Percentiles rank a stretch among this genome's conserved stretches.
Evolutionary conservation across 176 grass and related monocot species (phyloP).

Genomic region (Chloris gayana): DNA sequence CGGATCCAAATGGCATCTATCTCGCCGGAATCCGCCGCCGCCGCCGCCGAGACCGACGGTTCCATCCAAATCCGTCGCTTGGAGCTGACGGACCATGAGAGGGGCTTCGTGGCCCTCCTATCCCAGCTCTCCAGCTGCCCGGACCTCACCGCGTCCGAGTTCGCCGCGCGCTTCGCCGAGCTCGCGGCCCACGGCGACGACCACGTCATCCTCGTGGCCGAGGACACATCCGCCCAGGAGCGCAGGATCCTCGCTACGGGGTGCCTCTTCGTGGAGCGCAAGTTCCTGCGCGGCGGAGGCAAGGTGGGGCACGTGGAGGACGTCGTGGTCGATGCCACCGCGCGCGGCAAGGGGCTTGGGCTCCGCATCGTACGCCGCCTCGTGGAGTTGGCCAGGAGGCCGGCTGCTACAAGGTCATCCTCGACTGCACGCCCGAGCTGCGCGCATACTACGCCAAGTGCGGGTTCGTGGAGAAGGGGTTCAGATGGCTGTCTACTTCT

Average conservation of each 20-base stretch:
- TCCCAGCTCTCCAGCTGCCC: conserved; percentile 70
- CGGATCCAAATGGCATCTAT: conserved; percentile 46
- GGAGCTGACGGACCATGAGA: conserved; percentile 62
- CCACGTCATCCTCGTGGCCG: conserved; percentile 77
- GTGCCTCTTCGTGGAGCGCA: conserved; percentile 84
- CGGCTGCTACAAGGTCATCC: conserved; percentile 92
- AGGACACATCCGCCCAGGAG: conserved; percentile 41
- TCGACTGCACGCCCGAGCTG: conserved; percentile 77
- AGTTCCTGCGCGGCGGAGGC: conserved; percentile 73
- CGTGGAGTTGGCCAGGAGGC: conserved; percentile 59
- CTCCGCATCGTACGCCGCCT: conserved; percentile 63
- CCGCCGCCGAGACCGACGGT: conserved; percentile 10
- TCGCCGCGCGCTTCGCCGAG: conserved; percentile 71
- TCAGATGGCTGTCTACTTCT: conserved; percentile 93
- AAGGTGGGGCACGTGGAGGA: conserved; percentile 92
- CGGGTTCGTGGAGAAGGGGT: conserved; percentile 81
- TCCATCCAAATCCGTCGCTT: conserved; percentile 59
- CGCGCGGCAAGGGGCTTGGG: conserved; percentile 59
- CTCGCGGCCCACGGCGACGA: conserved; percentile 74
- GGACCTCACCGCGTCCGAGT: conserved; percentile 65
- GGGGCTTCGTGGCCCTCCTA: conserved; percentile 67
- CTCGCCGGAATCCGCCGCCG: conserved; percentile 37
- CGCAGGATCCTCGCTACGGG: conserved; percentile 70
- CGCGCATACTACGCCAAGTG: conserved; percentile 76
- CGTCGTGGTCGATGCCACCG: conserved; percentile 66